Base-by-base conservation (phyloP, 108 stramenopile genomes). In the Pseudonitzschia delicatissima region DNA sequence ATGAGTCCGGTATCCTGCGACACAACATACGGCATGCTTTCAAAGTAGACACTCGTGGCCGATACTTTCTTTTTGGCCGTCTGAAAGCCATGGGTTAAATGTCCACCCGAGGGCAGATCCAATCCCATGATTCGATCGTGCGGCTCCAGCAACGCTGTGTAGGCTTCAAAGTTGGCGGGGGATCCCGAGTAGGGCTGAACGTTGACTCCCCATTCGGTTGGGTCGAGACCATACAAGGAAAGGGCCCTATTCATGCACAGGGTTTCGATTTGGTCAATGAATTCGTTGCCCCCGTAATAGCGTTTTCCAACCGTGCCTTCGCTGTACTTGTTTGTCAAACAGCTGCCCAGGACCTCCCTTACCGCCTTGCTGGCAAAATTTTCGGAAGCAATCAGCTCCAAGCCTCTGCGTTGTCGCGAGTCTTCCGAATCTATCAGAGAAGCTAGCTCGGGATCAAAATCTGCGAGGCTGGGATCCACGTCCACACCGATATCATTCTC, bases 81-180 rank as follows among this genome's bases (percentile, higher is more conserved):
- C 79, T 98, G 96, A 72, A 96, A 99, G 40, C 96, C 97, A 80
- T 99, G 99, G 1, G 99, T 98, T 55, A 99, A 82, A 73, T 99
- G 99, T 6, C 99, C 99, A 17, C 99, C 99, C 17, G 87, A 89
- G 47, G 99, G 99, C 68, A 99, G 80, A 83, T 99, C 99, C 62
- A 99, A 79, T 37, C 98, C 99, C 99, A 99, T 99, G 76, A 99
- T 97, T 42, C 99, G 96, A 81, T 99, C 99, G 69, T 99, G 98
- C 8, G 99, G 99, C 39, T 82, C 64, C 53, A 99, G 68, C 7
- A 99, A 78, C 15, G 93, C 99, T 7, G 98, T 99, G 82, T 98
- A 99, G 3, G 89, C 95, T 2, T 97, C 98, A 77, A 99, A 99
- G 73, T 99, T 99, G 26, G 99, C 99, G 9, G 99, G 99, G 25